Evolutionary conservation across 1,284 basidiomycete species (phyloP).

Genomic region (Cystobasidium sp.): DNA sequence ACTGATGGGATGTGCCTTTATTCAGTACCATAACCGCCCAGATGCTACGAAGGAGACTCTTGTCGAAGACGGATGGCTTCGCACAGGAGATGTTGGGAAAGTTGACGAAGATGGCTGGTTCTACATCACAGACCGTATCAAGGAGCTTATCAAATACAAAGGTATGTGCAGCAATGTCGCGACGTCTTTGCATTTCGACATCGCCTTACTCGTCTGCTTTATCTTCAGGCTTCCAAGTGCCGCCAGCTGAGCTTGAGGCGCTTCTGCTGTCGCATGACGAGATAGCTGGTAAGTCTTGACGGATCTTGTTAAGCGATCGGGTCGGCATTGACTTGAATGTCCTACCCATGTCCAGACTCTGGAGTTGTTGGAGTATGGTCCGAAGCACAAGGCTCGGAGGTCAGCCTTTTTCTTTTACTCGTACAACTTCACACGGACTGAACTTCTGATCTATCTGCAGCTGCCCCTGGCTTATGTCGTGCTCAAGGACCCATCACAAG

Average conservation of each 20-base stretch:
- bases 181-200: conserved; percentile 32
- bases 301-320: conserved; percentile 45
- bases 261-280: conserved; percentile 26
- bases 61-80: conserved; percentile 51
- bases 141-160: conserved; percentile 51
- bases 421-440: background rate
- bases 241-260: conserved; percentile 44
- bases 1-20: conserved; percentile 38
- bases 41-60: conserved; percentile 52
- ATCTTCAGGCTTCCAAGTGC: conserved; percentile 43
- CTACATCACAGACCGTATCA: conserved; percentile 52
- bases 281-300: conserved; percentile 22
- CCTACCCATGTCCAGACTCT: conserved; percentile 39
- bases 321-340: conserved; percentile 43
- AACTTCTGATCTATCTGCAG: conserved; percentile 31
- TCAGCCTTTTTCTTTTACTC: background rate
- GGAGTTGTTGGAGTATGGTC: conserved; percentile 51
- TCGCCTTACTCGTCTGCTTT: background rate
- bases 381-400: conserved; percentile 41
- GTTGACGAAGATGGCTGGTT: conserved; percentile 47
- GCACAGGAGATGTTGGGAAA: conserved; percentile 50
- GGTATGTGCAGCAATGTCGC: conserved; percentile 32
- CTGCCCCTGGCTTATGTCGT: conserved; percentile 51
- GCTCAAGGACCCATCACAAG: conserved; percentile 47
- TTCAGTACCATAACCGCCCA: conserved; percentile 55